Conservation (phyloP, 495 filamentous ascomycete genomes). For the Aspergillus biplanus region DNA sequence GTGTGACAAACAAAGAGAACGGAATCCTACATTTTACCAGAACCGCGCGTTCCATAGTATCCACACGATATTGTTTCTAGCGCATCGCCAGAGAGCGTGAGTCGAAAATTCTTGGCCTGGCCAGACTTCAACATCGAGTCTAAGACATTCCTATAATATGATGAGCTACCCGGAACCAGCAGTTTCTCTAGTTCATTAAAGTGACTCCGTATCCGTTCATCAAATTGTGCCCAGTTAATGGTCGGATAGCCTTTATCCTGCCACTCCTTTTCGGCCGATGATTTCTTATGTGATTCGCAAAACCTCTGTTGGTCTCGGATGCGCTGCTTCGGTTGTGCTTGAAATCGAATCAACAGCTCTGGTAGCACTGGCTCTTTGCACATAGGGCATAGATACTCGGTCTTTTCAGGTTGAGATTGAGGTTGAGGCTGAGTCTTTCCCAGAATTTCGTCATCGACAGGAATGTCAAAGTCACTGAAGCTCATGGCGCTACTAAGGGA, state of each 20-base stretch:
- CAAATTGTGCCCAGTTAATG: slow-evolving; percentile 75
- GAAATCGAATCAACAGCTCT: slow-evolving; percentile 52
- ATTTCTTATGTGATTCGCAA: slow-evolving; percentile 70
- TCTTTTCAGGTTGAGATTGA: not conserved
- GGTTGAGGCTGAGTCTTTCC: slow-evolving; percentile 8
- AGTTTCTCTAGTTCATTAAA: slow-evolving; percentile 58
- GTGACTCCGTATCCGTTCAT: slow-evolving; percentile 63
- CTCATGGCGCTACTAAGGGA: slow-evolving; percentile 27
- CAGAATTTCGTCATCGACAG: slow-evolving; percentile 13
- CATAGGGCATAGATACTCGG: slow-evolving; percentile 61
- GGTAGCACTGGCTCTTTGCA: slow-evolving; percentile 64
- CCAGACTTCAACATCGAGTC: slow-evolving; percentile 61
- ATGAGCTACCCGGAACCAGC: slow-evolving; percentile 57
- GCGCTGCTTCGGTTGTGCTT: slow-evolving; percentile 53
- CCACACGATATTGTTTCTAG: slow-evolving; percentile 62
- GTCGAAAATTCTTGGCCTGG: slow-evolving; percentile 61
- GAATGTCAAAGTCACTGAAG: slow-evolving; percentile 13
- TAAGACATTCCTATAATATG: slow-evolving; percentile 65
- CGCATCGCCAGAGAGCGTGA: slow-evolving; percentile 45
- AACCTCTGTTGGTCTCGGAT: slow-evolving; percentile 67
- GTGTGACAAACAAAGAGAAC: not conserved
- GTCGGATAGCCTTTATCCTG: slow-evolving; percentile 67
- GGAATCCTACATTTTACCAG: slow-evolving; percentile 60
- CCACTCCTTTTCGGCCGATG: slow-evolving; percentile 65
- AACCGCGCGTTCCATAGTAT: slow-evolving; percentile 85